Conservation (phyloP, 352 stramenopile genomes). For the Phytopythium litorale region DNA sequence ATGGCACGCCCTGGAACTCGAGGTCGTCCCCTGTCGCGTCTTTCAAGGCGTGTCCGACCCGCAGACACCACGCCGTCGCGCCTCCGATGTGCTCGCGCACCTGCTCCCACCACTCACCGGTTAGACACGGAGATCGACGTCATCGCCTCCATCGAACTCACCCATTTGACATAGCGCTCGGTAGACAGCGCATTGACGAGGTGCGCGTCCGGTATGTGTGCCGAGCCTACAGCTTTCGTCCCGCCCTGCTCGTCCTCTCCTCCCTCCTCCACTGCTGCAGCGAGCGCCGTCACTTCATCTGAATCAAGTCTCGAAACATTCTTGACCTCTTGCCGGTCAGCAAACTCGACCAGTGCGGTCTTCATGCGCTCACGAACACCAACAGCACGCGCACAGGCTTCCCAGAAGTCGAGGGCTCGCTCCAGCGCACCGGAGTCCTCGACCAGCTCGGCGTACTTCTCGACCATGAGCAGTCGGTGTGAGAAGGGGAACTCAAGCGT, state of each 20-base stretch:
- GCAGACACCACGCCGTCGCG: slow-evolving; percentile 40
- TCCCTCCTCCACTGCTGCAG: not conserved
- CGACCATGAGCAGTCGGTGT: slow-evolving; percentile 55
- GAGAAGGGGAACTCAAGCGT: slow-evolving; percentile 63
- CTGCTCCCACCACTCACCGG: slow-evolving; percentile 14
- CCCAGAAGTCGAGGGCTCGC: slow-evolving; percentile 40
- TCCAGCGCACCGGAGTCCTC: slow-evolving; percentile 42
- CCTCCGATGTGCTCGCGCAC: slow-evolving; percentile 31
- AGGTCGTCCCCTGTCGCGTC: slow-evolving; percentile 54
- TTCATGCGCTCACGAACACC: slow-evolving; percentile 50
- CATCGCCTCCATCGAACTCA: not conserved
- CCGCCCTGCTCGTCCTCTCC: not conserved
- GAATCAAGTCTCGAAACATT: slow-evolving; percentile 15
- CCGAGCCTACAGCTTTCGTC: not conserved
- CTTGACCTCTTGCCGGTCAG: slow-evolving; percentile 27
- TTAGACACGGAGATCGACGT: not conserved
- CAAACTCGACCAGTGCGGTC: slow-evolving; percentile 27
- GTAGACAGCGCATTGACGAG: not conserved
- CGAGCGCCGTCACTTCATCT: not conserved
- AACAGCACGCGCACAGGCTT: slow-evolving; percentile 32
- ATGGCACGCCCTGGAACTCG: slow-evolving; percentile 52
- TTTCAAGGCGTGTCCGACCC: slow-evolving; percentile 37
- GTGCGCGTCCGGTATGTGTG: not conserved
- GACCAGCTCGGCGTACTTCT: slow-evolving; percentile 45
- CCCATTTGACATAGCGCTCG: slow-evolving; percentile 6